A percentile compares a stretch with the other conserved stretches of the same genome.
Evolutionary conservation across 805 yeast genomes (phyloP).

Genomic region (Suhomyces xylopsoci): DNA sequence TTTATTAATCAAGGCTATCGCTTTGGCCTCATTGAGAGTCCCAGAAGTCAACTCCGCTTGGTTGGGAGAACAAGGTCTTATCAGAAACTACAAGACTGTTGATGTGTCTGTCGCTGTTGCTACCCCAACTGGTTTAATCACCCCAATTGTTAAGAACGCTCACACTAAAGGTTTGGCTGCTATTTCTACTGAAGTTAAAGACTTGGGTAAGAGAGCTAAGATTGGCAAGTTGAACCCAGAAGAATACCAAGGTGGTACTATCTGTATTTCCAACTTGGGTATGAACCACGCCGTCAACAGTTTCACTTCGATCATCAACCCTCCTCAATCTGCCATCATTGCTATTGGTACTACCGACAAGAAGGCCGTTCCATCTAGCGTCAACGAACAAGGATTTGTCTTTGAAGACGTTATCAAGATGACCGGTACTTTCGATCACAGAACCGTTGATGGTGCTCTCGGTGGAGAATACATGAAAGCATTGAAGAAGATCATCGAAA

Average conservation of each 20-base stretch:
- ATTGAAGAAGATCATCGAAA: slow-evolving; percentile 85
- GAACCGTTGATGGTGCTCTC: slow-evolving; percentile 94
- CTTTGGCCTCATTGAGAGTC: slow-evolving; percentile 83
- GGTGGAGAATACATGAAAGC: slow-evolving; percentile 97
- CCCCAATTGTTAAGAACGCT: slow-evolving; percentile 91
- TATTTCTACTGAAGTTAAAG: slow-evolving; percentile 84
- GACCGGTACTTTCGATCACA: slow-evolving; percentile 98
- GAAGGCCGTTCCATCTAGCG: slow-evolving; percentile 89
- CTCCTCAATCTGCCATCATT: slow-evolving; percentile 92
- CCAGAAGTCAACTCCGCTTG: slow-evolving; percentile 95
- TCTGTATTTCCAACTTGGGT: slow-evolving; percentile 97
- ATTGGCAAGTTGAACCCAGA: slow-evolving; percentile 89
- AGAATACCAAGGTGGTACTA: slow-evolving; percentile 99
- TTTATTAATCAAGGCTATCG: slow-evolving; percentile 89
- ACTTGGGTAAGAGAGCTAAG: slow-evolving; percentile 93
- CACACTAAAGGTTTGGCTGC: slow-evolving; percentile 80
- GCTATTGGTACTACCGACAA: slow-evolving; percentile 93
- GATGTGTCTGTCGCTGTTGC: slow-evolving; percentile 99
- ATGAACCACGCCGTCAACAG: slow-evolving; percentile 92
- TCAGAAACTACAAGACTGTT: slow-evolving; percentile 86
- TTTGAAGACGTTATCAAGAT: slow-evolving; percentile 88
- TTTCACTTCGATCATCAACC: slow-evolving; percentile 97
- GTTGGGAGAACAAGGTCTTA: slow-evolving; percentile 83
- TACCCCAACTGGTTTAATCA: slow-evolving; percentile 94
- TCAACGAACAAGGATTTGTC: slow-evolving; percentile 85